Percentiles rank a stretch among this genome's conserved stretches.
Conservation (phyloP, 2,329 filamentous ascomycete genomes). For the Neurospora crassa region DNA sequence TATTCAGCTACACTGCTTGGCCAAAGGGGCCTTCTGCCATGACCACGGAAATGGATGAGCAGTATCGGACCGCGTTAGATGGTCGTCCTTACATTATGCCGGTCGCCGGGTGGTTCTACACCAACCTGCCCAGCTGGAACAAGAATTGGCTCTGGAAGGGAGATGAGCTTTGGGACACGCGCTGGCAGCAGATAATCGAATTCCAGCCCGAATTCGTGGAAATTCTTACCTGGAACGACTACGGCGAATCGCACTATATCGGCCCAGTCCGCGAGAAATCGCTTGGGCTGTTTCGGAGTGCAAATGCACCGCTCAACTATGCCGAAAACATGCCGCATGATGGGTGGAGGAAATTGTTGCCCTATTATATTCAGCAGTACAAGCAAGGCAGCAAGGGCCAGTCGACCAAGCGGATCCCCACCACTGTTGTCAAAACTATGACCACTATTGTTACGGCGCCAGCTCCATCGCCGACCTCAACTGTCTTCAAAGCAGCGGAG, state of each 20-base stretch:
- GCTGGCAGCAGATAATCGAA: conserved; percentile 44
- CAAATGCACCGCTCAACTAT: conserved; percentile 36
- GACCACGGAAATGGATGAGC: conserved; percentile 24
- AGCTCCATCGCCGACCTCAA: neutral
- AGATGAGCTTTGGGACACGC: conserved; percentile 51
- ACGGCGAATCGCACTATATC: conserved; percentile 44
- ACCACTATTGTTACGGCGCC: neutral
- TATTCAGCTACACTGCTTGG: conserved; percentile 31
- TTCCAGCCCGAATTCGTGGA: conserved; percentile 21
- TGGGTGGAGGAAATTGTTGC: conserved; percentile 37
- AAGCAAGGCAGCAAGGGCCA: conserved; percentile 28
- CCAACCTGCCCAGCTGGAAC: conserved; percentile 42
- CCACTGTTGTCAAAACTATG: neutral
- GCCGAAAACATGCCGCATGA: conserved; percentile 37
- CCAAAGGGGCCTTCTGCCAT: conserved; percentile 23
- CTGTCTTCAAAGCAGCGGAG: neutral
- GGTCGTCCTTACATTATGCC: conserved; percentile 40
- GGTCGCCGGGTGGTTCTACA: conserved; percentile 50
- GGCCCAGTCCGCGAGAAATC: conserved; percentile 33
- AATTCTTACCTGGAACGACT: conserved; percentile 40
- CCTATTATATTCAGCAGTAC: conserved; percentile 41
- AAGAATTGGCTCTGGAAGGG: conserved; percentile 57
- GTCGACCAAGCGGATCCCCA: neutral
- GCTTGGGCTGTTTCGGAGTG: conserved; percentile 23
- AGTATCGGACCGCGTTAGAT: conserved; percentile 25